These are phyloP conservation scores for Candolleomyces aberdarensis DNA, from an alignment of 768 basidiomycete species.

Conservation along the genomic window DNA sequence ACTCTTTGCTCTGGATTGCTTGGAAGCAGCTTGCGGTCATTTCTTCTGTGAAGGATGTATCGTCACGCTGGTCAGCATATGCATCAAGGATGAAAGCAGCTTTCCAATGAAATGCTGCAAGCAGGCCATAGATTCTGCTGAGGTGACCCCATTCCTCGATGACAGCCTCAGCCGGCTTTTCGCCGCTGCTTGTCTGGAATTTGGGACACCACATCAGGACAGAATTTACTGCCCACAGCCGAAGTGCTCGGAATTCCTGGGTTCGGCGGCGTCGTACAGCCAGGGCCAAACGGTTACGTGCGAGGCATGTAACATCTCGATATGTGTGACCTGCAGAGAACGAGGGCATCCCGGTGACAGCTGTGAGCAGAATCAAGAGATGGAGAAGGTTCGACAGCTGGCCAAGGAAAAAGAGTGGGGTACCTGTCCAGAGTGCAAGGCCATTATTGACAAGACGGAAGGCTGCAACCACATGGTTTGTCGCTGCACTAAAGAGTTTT, in stretches of 20 bases:
- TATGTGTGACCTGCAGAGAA: constrained; percentile 10
- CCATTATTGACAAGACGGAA: constrained; percentile 9
- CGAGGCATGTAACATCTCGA: not conserved
- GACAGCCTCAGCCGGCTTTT: not conserved
- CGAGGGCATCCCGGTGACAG: constrained; percentile 7
- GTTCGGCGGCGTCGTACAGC: not conserved
- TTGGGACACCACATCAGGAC: constrained; percentile 4
- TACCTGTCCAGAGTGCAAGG: constrained; percentile 7
- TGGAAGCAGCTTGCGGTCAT: constrained; percentile 13
- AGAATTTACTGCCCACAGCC: constrained; percentile 14
- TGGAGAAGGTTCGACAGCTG: constrained; percentile 1
- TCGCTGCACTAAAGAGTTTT: constrained; percentile 11
- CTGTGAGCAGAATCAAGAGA: constrained; percentile 7
- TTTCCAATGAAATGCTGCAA: constrained; percentile 10
- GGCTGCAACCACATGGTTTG: constrained; percentile 16
- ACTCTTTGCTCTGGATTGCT: not conserved
- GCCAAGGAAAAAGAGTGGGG: constrained; percentile 9
- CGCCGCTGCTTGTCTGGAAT: constrained; percentile 8
- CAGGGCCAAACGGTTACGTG: not conserved
- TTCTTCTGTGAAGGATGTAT: constrained; percentile 11
- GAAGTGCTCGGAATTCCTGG: constrained; percentile 11
- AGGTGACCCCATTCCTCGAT: constrained; percentile 5
- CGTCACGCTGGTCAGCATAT: constrained; percentile 5
- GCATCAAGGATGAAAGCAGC: constrained; percentile 2
- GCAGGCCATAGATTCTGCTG: constrained; percentile 2